phyloP scores from a whole-genome alignment of 257 asterid genomes.

The Ocimum tenuiflorum region DNA sequence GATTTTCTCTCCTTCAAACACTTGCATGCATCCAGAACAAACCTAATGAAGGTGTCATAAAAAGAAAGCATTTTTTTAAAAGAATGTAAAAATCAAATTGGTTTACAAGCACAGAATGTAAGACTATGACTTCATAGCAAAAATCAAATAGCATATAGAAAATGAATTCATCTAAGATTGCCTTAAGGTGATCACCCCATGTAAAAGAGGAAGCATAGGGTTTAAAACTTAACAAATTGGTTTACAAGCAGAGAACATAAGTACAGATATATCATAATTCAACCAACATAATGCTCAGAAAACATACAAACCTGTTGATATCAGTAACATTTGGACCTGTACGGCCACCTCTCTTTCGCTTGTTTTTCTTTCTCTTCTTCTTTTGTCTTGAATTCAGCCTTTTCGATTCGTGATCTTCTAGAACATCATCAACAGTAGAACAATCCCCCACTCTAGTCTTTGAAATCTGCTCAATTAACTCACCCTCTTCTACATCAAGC shows the following conservation, averaged over 20 bases:
- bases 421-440: slow-evolving; percentile 29
- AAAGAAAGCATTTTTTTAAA: neutral
- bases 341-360: slow-evolving; percentile 41
- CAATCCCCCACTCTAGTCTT: slow-evolving; percentile 36
- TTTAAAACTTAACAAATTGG: too few species aligned
- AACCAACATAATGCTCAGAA: neutral
- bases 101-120: neutral
- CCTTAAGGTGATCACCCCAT: neutral
- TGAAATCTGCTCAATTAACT: slow-evolving; percentile 40
- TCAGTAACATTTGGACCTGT: slow-evolving; percentile 42
- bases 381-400: slow-evolving; percentile 30
- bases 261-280: too few species aligned
- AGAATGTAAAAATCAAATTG: too few species aligned
- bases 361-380: slow-evolving; percentile 56
- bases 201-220: too few species aligned
- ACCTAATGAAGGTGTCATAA: slow-evolving; percentile 32
- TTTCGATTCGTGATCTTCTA: slow-evolving; percentile 28
- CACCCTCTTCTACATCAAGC: slow-evolving; percentile 85
- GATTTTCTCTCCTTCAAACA: slow-evolving; percentile 71
- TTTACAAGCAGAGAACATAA: too few species aligned
- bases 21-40: slow-evolving; percentile 61
- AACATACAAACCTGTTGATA: slow-evolving; percentile 48
- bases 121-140: neutral
- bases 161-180: neutral
- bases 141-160: neutral